A percentile compares a stretch with the other conserved stretches of the same genome.
Conservation (phyloP, 176 grass and related monocot species). For the Eremochloa ophiuroides region DNA sequence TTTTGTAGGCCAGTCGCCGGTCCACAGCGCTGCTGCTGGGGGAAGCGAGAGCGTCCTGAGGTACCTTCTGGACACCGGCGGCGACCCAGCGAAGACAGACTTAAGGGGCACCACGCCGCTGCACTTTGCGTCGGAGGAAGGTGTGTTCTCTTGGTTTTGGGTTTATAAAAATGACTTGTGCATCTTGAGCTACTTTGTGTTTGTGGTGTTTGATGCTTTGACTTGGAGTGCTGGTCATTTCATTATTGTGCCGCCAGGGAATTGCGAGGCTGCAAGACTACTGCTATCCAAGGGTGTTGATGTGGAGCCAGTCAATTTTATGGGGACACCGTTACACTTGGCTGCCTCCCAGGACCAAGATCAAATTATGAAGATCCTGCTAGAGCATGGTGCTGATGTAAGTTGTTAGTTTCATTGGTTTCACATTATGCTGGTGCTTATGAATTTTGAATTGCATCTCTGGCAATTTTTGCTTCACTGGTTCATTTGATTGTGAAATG, state of each 20-base stretch:
- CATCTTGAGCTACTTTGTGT: not conserved
- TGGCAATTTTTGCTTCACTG: not conserved
- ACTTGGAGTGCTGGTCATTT: too few relatives aligned
- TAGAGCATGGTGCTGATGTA: conserved; percentile 48
- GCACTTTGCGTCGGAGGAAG: conserved; percentile 25
- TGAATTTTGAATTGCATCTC: not conserved
- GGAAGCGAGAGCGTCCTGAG: not conserved
- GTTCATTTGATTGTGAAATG: not conserved
- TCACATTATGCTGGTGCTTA: not conserved
- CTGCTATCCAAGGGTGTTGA: conserved; percentile 34
- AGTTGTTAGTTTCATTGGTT: not conserved
- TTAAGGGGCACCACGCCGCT: conserved; percentile 26
- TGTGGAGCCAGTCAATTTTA: conserved; percentile 28
- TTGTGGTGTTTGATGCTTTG: not conserved
- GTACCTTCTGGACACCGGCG: conserved; percentile 35
- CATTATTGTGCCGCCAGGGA: conserved; percentile 10
- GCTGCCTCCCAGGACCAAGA: not conserved
- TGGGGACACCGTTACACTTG: conserved; percentile 32
- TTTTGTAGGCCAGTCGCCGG: not conserved
- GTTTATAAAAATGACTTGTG: not conserved
- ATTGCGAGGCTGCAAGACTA: conserved; percentile 8
- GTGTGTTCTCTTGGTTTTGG: not conserved
- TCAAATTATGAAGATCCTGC: conserved; percentile 24
- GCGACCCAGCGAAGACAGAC: conserved; percentile 15
- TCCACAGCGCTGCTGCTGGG: not conserved